phyloP scores from a whole-genome alignment of 805 yeast genomes.

The Wickerhamomyces alni region DNA sequence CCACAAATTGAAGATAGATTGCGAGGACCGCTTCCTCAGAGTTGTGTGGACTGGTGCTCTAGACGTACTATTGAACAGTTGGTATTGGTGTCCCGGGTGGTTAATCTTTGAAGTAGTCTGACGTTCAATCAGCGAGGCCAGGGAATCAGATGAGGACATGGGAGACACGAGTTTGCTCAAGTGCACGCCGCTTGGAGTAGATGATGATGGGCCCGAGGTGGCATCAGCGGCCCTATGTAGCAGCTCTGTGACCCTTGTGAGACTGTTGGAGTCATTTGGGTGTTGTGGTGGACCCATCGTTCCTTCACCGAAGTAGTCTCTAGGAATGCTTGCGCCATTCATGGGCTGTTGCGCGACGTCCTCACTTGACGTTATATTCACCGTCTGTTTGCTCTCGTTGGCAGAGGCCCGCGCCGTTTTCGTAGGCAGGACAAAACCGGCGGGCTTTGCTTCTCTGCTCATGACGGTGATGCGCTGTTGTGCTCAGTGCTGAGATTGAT shows the following conservation, averaged over 20 bases:
- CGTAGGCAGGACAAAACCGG: background rate
- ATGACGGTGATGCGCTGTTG: background rate
- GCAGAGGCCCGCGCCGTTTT: background rate
- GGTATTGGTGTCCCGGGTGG: constrained; percentile 35
- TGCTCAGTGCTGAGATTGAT: no score
- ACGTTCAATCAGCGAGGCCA: constrained; percentile 32
- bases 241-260: constrained; percentile 14
- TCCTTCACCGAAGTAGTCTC: constrained; percentile 3
- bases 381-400: no score
- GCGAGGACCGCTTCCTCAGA: constrained; percentile 8
- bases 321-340: background rate
- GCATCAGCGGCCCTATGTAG: constrained; percentile 13
- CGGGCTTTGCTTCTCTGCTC: background rate
- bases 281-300: background rate
- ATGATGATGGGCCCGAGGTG: constrained; percentile 13
- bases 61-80: constrained; percentile 17
- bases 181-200: background rate
- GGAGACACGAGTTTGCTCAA: constrained; percentile 9
- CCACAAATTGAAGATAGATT: constrained; percentile 15
- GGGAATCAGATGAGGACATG: constrained; percentile 30
- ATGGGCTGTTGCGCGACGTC: background rate
- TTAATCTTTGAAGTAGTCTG: constrained; percentile 35
- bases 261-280: constrained; percentile 3
- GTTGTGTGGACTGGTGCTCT: background rate
- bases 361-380: no score